Conservation (phyloP, 164 flowering plant species). For the Kalanchoe fedtschenkoi region DNA sequence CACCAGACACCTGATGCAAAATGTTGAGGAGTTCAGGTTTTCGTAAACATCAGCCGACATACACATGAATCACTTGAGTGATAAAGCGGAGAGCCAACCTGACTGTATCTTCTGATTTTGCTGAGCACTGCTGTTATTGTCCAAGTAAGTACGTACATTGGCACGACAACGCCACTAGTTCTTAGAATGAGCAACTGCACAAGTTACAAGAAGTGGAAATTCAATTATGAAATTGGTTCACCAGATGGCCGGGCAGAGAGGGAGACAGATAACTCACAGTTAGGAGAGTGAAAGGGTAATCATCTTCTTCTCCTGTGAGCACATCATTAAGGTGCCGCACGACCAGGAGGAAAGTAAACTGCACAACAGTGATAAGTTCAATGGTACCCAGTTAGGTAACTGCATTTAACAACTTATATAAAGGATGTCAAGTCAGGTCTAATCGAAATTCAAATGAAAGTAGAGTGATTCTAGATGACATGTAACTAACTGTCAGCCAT, state of each 20-base stretch:
- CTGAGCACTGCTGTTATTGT: constrained; percentile 2
- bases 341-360: not conserved
- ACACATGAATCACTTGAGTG: not conserved
- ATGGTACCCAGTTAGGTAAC: not conserved
- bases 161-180: constrained; percentile 5
- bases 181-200: constrained; percentile 9
- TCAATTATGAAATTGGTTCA: not conserved
- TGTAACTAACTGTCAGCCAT: not conserved
- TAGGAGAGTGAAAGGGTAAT: constrained; percentile 7
- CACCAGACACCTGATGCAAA: not conserved
- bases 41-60: not conserved
- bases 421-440: too few species aligned
- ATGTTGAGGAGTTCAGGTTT: not conserved
- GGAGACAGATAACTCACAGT: not conserved
- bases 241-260: not conserved
- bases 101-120: not conserved
- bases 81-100: not conserved
- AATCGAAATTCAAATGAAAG: too few species aligned
- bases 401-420: constrained; percentile 1
- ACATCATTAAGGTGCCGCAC: not conserved
- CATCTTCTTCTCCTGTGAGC: constrained; percentile 1
- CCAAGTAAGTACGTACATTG: constrained; percentile 3
- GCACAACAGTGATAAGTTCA: not conserved
- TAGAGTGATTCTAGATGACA: too few species aligned
- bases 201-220: not conserved